A percentile compares a stretch with the other conserved stretches of the same genome.
Conservation (phyloP, 1,284 basidiomycete genomes). For the Inonotus obliquus region DNA sequence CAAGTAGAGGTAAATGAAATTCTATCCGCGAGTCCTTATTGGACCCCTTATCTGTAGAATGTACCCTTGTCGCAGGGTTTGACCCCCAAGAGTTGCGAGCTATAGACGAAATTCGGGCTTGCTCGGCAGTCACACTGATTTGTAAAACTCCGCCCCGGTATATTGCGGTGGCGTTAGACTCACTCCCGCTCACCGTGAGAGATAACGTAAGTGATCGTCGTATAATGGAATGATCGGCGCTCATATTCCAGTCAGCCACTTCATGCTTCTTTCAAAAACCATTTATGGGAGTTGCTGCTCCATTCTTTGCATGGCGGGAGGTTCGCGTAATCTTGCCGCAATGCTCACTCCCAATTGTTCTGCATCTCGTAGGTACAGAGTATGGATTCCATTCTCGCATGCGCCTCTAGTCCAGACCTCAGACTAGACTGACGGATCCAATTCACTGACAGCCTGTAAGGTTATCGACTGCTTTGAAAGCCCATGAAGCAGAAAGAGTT, state of each 20-base stretch:
- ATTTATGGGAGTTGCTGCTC: not conserved
- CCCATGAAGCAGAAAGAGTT: not conserved
- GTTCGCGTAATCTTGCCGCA: not conserved
- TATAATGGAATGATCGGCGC: not conserved
- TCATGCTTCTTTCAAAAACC: not conserved
- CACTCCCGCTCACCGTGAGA: not conserved
- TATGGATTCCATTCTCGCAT: too few species aligned
- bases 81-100: too few species aligned
- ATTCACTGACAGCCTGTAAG: not conserved
- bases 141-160: not conserved
- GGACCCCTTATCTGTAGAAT: not conserved
- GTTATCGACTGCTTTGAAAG: not conserved
- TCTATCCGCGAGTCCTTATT: not conserved
- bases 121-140: not conserved
- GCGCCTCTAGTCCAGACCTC: too few species aligned
- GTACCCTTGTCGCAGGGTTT: not conserved
- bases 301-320: not conserved
- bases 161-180: constrained; percentile 4
- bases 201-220: constrained; percentile 1
- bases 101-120: not conserved
- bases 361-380: too few species aligned
- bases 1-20: constrained; percentile 1
- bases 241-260: not conserved
- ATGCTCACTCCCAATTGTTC: not conserved
- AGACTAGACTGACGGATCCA: too few species aligned